Evolutionary conservation across 2,329 filamentous ascomycete genomes (phyloP).

Genomic region (Sordariomycetes sp.): DNA sequence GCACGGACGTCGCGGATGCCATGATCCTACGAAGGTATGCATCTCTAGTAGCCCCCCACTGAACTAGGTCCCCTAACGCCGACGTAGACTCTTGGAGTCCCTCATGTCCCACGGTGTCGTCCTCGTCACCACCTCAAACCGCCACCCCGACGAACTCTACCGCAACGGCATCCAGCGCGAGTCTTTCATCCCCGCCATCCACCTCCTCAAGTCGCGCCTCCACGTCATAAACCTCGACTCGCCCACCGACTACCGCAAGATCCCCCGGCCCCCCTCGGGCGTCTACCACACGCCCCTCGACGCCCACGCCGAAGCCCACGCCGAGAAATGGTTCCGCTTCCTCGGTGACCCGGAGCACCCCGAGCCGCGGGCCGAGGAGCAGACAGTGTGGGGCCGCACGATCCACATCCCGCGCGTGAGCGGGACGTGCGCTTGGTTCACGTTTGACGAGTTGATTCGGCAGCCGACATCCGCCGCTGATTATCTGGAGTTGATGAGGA

Average conservation of each 20-base stretch:
- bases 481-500: constrained; percentile 81
- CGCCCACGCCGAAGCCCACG: constrained; percentile 61
- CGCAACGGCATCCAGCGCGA: constrained; percentile 96
- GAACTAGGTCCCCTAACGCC: background rate
- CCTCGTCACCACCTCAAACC: constrained; percentile 87
- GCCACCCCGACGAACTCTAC: constrained; percentile 93
- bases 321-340: constrained; percentile 91
- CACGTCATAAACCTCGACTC: constrained; percentile 92
- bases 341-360: constrained; percentile 73
- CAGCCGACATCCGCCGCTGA: constrained; percentile 84
- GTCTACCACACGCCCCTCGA: constrained; percentile 90
- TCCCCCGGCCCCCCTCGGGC: constrained; percentile 79
- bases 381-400: constrained; percentile 85
- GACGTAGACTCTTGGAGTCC: constrained; percentile 60
- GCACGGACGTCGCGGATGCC: constrained; percentile 93
- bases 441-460: constrained; percentile 84
- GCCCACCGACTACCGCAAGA: constrained; percentile 92
- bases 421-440: constrained; percentile 80
- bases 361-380: constrained; percentile 60
- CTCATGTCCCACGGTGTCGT: constrained; percentile 97
- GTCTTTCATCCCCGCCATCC: constrained; percentile 90
- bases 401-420: constrained; percentile 80
- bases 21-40: constrained; percentile 77
- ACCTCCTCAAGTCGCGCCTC: constrained; percentile 71
- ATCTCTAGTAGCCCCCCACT: background rate